A percentile compares a stretch with the other conserved stretches of the same genome.
phyloP scores from a whole-genome alignment of 2,329 filamentous ascomycete species.

The Camillea tinctor region DNA sequence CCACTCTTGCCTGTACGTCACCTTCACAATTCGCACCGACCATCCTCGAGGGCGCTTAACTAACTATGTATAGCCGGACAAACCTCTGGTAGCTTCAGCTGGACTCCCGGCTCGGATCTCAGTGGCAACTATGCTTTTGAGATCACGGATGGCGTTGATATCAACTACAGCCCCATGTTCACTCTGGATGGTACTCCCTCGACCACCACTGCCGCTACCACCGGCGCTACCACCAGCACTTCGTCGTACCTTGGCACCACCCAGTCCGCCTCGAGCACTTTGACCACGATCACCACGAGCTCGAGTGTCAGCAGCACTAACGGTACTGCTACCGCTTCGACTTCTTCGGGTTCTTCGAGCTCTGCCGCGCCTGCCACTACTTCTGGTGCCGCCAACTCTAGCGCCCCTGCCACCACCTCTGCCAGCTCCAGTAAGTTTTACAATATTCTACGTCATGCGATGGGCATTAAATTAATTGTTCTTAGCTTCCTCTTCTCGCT shows the following conservation, averaged over 20 bases:
- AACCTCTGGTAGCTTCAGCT: slow-evolving; percentile 38
- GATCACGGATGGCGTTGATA: slow-evolving; percentile 39
- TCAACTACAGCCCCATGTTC: slow-evolving; percentile 48
- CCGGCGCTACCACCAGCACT: slow-evolving; percentile 12
- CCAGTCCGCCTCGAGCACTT: slow-evolving; percentile 8
- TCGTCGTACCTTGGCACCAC: slow-evolving; percentile 6
- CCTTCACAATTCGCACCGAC: neutral
- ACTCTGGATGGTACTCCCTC: slow-evolving; percentile 27
- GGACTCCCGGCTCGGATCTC: slow-evolving; percentile 37
- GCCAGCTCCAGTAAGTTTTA: slow-evolving; percentile 19
- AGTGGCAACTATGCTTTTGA: slow-evolving; percentile 45
- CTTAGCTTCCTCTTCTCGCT: slow-evolving; percentile 13
- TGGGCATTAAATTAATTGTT: slow-evolving; percentile 6
- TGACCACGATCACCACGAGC: slow-evolving; percentile 11
- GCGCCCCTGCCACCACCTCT: slow-evolving; percentile 2
- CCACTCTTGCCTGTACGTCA: slow-evolving; percentile 37
- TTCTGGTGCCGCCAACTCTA: slow-evolving; percentile 18
- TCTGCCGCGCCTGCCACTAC: slow-evolving; percentile 19
- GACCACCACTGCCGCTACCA: slow-evolving; percentile 13
- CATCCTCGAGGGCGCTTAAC: neutral
- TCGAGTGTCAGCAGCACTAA: neutral
- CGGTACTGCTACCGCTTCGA: slow-evolving; percentile 7
- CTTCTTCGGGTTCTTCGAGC: neutral
- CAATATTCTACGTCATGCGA: neutral
- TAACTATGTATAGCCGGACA: slow-evolving; percentile 31